These are phyloP conservation scores for Rhizoclosmatium sp. DNA, from an alignment of 192 early-diverging fungal genomes.

Conservation along the genomic window DNA sequence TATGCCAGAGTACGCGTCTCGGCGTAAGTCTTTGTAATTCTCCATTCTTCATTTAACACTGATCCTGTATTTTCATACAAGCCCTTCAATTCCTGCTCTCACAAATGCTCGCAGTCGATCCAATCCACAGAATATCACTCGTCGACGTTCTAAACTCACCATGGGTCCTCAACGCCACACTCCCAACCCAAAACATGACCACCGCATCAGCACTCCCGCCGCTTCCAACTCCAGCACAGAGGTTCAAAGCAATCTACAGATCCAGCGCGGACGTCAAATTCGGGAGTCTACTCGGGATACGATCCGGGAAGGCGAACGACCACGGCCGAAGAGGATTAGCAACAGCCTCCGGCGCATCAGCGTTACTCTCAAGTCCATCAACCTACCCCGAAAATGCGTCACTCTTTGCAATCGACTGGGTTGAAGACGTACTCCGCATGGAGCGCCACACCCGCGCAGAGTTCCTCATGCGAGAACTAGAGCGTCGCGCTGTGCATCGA, in stretches of 20 bases:
- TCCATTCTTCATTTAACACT: neutral
- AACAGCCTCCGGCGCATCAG: neutral
- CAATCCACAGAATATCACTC: constrained; percentile 22
- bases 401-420: constrained; percentile 9
- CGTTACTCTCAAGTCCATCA: neutral
- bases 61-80: constrained; percentile 3
- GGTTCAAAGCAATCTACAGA: constrained; percentile 6
- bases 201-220: neutral
- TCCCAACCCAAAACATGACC: neutral
- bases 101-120: constrained; percentile 35
- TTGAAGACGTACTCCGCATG: constrained; percentile 30
- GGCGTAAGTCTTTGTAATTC: constrained; percentile 10
- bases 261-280: neutral
- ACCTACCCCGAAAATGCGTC: neutral
- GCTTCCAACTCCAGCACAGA: constrained; percentile 1
- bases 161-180: constrained; percentile 7
- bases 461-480: constrained; percentile 27
- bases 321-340: neutral
- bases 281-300: neutral
- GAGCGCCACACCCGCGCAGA: constrained; percentile 30
- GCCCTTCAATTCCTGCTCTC: constrained; percentile 31
- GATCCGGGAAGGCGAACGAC: neutral
- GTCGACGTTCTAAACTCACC: neutral
- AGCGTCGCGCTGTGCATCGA: neutral
- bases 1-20: constrained; percentile 39